phyloP scores from a whole-genome alignment of 345 rosid genomes.

The Crucihimalaya himalaica region DNA sequence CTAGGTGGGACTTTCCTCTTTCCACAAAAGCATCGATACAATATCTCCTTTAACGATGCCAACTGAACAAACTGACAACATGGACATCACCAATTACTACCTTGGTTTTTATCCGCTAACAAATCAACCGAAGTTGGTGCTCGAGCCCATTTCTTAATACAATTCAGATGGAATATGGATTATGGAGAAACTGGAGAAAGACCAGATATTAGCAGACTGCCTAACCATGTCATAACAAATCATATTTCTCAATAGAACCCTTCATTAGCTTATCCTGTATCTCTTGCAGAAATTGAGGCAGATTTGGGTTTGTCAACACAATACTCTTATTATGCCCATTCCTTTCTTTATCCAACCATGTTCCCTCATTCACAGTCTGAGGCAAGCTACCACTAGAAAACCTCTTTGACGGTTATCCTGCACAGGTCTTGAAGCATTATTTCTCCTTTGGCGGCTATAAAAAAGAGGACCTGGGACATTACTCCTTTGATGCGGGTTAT shows the following conservation, averaged over 20 bases:
- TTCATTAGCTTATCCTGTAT: slow-evolving; percentile 75
- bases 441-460: slow-evolving; percentile 41
- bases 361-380: slow-evolving; percentile 40
- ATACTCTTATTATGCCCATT: slow-evolving; percentile 21
- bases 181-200: slow-evolving; percentile 81
- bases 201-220: slow-evolving; percentile 74
- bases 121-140: slow-evolving; percentile 79
- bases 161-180: slow-evolving; percentile 80
- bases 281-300: slow-evolving; percentile 83
- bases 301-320: slow-evolving; percentile 48
- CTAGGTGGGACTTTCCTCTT: slow-evolving; percentile 76
- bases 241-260: slow-evolving; percentile 79
- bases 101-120: slow-evolving; percentile 69
- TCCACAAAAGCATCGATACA: slow-evolving; percentile 71
- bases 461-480: slow-evolving; percentile 7
- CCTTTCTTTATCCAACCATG: slow-evolving; percentile 29
- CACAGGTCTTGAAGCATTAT: slow-evolving; percentile 26
- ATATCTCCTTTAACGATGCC: slow-evolving; percentile 61
- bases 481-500: background rate
- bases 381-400: slow-evolving; percentile 34
- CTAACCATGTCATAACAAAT: slow-evolving; percentile 86
- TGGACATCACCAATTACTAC: slow-evolving; percentile 86
- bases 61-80: slow-evolving; percentile 86
- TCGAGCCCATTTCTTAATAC: slow-evolving; percentile 89
- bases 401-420: slow-evolving; percentile 39